Percentiles rank a stretch among this genome's conserved stretches.
phyloP scores from a whole-genome alignment of 2,329 filamentous ascomycete genomes.

The Botrytis cinerea region DNA sequence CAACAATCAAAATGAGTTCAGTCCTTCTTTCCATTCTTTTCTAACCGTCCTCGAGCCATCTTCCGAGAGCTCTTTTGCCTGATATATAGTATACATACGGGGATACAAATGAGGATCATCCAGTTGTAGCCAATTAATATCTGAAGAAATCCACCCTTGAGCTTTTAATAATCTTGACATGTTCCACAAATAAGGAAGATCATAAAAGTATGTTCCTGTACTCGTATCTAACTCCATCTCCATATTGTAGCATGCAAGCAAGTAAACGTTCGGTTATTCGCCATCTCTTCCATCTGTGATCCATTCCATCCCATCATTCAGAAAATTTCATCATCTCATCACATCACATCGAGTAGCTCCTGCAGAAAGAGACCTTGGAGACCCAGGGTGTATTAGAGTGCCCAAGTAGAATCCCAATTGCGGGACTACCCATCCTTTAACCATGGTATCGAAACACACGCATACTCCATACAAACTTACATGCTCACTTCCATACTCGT shows the following conservation, averaged over 20 bases:
- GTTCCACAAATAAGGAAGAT: constrained; percentile 14
- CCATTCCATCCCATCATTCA: constrained; percentile 3
- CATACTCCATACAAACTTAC: neutral
- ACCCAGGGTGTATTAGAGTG: neutral
- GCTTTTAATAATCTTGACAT: constrained; percentile 5
- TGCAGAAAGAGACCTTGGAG: neutral
- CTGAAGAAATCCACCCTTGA: neutral
- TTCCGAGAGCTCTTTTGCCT: neutral
- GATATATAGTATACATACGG: constrained; percentile 2
- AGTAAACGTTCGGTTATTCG: constrained; percentile 6
- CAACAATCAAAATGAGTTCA: neutral
- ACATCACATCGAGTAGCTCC: constrained; percentile 1
- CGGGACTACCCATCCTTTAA: constrained; percentile 8
- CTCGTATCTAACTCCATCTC: constrained; percentile 7
- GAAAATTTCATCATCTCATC: neutral
- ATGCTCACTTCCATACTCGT: neutral
- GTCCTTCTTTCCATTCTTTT: neutral
- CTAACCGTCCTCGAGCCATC: neutral
- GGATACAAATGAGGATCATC: constrained; percentile 21
- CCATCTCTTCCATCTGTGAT: neutral
- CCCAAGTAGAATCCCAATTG: neutral
- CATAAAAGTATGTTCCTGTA: neutral
- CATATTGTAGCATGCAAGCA: constrained; percentile 1
- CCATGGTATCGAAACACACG: neutral
- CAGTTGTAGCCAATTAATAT: constrained; percentile 8